Base-by-base conservation (phyloP, 2,329 filamentous ascomycete species). In the Diplocarpon rosae region DNA sequence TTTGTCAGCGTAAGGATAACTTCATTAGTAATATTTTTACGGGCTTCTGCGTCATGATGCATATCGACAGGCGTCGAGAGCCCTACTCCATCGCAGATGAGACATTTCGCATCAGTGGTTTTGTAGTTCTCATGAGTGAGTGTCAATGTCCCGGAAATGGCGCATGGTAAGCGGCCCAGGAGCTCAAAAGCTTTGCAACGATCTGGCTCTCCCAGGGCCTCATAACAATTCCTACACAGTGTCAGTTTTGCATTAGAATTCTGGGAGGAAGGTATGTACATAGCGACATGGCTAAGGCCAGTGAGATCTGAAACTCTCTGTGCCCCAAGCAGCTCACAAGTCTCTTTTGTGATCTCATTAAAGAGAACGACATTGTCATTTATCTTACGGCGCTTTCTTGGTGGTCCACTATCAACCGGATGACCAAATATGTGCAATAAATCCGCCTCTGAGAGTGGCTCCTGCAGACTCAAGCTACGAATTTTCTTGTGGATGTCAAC, bases 161-260 rank as follows among this genome's bases (percentile, higher is more conserved):
- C 72, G 58, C 80, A 85, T 14, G 73, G 66, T 38, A 78, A 59
- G 39, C 69, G 69, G 2, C 78, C 75, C 12, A 87, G 57, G 10
- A 71, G 59, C 31, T 75, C 65, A 33, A 84, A 63, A 8, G 70
- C 62, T 29, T 67, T 66, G 52, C 71, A 76, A 56, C 75, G 72
- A 17, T 70, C 64, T 7, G 63, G 47, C 47, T 78, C 72, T 13
- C 66, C 53, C 4, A 77, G 60, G 12, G 61, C 57, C 11, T 66
- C 54, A 55, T 78, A 78, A 16, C 57, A 57, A 47, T 57, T 46
- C 45, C 68, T 66, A 56, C 48, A 37, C 49, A 45, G 39, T 42
- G 14, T 42, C 34, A 51, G 39, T 13, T 15, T 14, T n/a, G 27
- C 14, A 33, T 2, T 27, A 5, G 6, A 24, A 36, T 28, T 10